A percentile compares a stretch with the other conserved stretches of the same genome.
These are phyloP conservation scores for Aspergillus floridensis DNA, from an alignment of 2,329 filamentous ascomycete species.

Conservation along the genomic window DNA sequence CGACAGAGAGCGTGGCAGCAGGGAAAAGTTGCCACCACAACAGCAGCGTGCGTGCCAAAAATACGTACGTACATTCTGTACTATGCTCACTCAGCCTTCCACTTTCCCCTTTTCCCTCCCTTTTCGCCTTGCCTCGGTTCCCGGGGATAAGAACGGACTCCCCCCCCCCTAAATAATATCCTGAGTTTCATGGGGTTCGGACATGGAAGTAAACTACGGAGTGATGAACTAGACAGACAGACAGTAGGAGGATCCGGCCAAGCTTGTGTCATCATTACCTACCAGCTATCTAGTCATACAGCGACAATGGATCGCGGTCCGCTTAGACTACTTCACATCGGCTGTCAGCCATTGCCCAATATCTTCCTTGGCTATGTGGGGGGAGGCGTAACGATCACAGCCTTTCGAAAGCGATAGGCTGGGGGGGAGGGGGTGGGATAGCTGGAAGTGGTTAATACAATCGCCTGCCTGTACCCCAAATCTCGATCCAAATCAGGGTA, in stretches of 20 bases:
- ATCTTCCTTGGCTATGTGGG: background rate
- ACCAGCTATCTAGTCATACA: too few species aligned
- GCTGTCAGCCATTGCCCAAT: background rate
- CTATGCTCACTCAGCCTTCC: background rate
- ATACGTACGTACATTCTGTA: too few species aligned
- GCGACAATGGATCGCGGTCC: too few species aligned
- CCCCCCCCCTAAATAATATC: background rate
- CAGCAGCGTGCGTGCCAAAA: too few species aligned
- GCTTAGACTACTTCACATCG: too few species aligned
- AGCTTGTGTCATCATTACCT: background rate
- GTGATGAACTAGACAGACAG: background rate
- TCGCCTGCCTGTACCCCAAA: too few species aligned
- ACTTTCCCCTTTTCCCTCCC: background rate
- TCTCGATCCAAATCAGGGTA: too few species aligned
- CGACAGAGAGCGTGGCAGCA: background rate
- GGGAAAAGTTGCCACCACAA: background rate
- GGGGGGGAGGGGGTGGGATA: too few species aligned
- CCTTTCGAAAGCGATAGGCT: background rate
- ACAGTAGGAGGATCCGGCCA: background rate
- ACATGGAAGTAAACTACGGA: background rate
- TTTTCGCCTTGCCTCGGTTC: background rate
- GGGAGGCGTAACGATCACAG: background rate
- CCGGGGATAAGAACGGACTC: background rate
- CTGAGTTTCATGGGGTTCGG: background rate
- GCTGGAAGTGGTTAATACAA: too few species aligned